Conservation (phyloP, 306 rosid species). For the Vachellia collinsii region DNA sequence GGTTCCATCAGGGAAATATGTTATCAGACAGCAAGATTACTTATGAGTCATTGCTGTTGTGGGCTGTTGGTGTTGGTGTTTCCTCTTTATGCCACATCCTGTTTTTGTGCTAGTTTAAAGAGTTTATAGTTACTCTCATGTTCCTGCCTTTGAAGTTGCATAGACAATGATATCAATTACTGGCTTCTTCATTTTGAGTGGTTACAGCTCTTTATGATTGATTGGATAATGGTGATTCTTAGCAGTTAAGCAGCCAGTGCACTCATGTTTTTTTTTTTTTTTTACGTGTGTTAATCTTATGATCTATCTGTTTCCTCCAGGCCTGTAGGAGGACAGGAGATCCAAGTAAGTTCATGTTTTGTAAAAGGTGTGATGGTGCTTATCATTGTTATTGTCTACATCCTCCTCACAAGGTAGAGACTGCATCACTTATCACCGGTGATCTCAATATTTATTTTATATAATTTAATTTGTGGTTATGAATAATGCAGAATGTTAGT, state of each 20-base stretch:
- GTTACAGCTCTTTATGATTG: neutral
- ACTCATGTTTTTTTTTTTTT: slow-evolving; percentile 3
- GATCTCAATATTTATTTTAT: slow-evolving; percentile 31
- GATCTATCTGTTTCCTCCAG: slow-evolving; percentile 48
- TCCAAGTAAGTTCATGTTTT: slow-evolving; percentile 96
- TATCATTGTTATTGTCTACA: slow-evolving; percentile 97
- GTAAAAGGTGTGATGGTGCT: slow-evolving; percentile 98
- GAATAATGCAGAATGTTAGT: slow-evolving; percentile 79
- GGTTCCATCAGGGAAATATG: neutral
- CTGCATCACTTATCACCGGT: slow-evolving; percentile 13
- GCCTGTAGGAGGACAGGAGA: slow-evolving; percentile 96
- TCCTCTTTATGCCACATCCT: neutral
- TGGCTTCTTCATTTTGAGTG: neutral
- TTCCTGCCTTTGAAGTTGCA: neutral
- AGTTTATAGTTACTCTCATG: neutral
- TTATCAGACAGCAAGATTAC: neutral
- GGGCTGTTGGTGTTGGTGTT: slow-evolving; percentile 3
- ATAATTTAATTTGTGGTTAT: slow-evolving; percentile 39
- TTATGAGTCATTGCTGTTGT: neutral
- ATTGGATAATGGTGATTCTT: slow-evolving; percentile 25
- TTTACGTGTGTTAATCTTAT: slow-evolving; percentile 20
- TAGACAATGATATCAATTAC: neutral
- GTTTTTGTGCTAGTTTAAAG: neutral
- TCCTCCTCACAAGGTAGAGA: slow-evolving; percentile 92
- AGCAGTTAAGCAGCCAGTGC: slow-evolving; percentile 4